Evolutionary conservation across 352 stramenopile genomes (phyloP).

Genomic region (Paralagenidium karlingii): DNA sequence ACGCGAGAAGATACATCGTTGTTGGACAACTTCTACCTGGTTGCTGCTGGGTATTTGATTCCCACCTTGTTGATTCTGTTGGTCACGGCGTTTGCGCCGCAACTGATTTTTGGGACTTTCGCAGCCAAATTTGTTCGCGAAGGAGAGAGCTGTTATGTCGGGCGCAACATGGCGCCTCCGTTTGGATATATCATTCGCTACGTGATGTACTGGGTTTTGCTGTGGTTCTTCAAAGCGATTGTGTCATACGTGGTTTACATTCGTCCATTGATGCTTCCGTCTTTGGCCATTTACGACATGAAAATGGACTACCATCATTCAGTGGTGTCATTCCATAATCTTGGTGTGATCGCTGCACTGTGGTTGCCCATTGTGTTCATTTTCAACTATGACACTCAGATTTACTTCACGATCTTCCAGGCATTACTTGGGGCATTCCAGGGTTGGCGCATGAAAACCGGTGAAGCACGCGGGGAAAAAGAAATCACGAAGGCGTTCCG

Average conservation of each 20-base stretch:
- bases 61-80: constrained; percentile 27
- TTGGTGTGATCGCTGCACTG: constrained; percentile 39
- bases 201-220: constrained; percentile 45
- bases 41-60: constrained; percentile 21
- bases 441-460: constrained; percentile 56
- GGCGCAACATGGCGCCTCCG: constrained; percentile 53
- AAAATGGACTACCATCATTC: constrained; percentile 35
- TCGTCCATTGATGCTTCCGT: constrained; percentile 45
- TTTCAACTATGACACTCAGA: constrained; percentile 73
- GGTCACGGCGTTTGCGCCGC: constrained; percentile 24
- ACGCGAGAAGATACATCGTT: constrained; percentile 19
- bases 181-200: constrained; percentile 45
- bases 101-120: constrained; percentile 34
- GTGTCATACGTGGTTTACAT: constrained; percentile 63
- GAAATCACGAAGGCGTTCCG: constrained; percentile 61
- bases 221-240: constrained; percentile 46
- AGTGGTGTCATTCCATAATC: constrained; percentile 57
- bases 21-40: constrained; percentile 19
- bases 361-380: constrained; percentile 61
- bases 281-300: constrained; percentile 61
- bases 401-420: constrained; percentile 69
- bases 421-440: constrained; percentile 31
- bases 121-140: constrained; percentile 59
- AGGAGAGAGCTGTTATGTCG: constrained; percentile 48
- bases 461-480: constrained; percentile 48